A percentile compares a stretch with the other conserved stretches of the same genome.
phyloP scores from a whole-genome alignment of 2,329 filamentous ascomycete species.

The Cryphonectria parasitica region DNA sequence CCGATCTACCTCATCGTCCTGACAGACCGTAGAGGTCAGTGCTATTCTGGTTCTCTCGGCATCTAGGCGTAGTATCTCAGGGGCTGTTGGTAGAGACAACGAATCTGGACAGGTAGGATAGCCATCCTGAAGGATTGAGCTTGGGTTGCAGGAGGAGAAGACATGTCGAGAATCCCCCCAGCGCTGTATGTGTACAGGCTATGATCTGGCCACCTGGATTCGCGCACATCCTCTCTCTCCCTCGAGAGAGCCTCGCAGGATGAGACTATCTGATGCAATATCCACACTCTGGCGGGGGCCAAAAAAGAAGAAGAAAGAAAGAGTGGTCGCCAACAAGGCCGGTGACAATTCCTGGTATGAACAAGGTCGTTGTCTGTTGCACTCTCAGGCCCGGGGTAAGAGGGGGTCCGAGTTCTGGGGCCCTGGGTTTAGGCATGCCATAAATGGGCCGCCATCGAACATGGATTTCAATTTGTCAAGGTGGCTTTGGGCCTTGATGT shows the following conservation, averaged over 20 bases:
- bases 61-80: neutral
- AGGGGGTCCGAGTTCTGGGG: neutral
- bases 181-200: neutral
- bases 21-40: neutral
- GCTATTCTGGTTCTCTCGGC: neutral
- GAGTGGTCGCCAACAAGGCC: slow-evolving; percentile 4
- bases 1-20: slow-evolving; percentile 16
- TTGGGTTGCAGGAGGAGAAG: neutral
- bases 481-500: slow-evolving; percentile 1
- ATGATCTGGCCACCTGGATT: neutral
- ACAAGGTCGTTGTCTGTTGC: neutral
- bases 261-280: slow-evolving; percentile 16
- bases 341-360: neutral
- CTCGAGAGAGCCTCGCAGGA: slow-evolving; percentile 24
- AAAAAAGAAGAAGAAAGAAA: neutral
- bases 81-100: slow-evolving; percentile 3
- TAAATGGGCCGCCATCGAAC: neutral
- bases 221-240: neutral
- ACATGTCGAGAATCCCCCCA: slow-evolving; percentile 12
- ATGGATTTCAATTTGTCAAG: slow-evolving; percentile 3
- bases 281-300: slow-evolving; percentile 11
- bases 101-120: slow-evolving; percentile 12
- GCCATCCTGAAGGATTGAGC: slow-evolving; percentile 26
- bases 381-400: neutral
- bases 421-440: neutral